phyloP scores from a whole-genome alignment of 2,329 filamentous ascomycete species.

The Orbilia blumenaviensis region DNA sequence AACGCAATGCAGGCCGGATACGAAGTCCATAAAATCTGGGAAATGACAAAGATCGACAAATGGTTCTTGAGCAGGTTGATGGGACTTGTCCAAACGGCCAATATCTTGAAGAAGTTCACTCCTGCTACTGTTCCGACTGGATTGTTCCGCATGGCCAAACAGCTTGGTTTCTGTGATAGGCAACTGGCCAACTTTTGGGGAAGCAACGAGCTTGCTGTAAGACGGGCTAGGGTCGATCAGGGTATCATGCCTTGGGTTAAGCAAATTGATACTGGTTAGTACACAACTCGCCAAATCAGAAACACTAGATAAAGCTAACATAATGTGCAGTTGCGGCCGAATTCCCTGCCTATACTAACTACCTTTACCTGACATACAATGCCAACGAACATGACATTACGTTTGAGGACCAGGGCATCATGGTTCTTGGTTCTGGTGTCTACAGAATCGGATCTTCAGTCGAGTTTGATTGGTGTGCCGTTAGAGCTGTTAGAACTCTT shows the following conservation, averaged over 20 bases:
- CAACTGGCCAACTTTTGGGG: slow-evolving; percentile 94
- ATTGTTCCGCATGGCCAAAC: slow-evolving; percentile 83
- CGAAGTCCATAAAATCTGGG: slow-evolving; percentile 95
- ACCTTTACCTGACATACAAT: slow-evolving; percentile 96
- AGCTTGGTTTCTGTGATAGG: slow-evolving; percentile 91
- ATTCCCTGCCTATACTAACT: slow-evolving; percentile 94
- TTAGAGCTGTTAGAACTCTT: slow-evolving; percentile 89
- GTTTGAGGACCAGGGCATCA: slow-evolving; percentile 90
- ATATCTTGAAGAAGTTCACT: slow-evolving; percentile 75
- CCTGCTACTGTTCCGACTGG: slow-evolving; percentile 72
- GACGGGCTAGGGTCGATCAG: slow-evolving; percentile 79
- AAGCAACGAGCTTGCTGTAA: slow-evolving; percentile 90
- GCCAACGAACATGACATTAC: slow-evolving; percentile 82
- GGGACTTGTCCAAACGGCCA: slow-evolving; percentile 87
- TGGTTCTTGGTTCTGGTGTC: slow-evolving; percentile 95
- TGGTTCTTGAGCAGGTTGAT: slow-evolving; percentile 96
- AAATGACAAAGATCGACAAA: slow-evolving; percentile 97
- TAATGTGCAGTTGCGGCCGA: slow-evolving; percentile 78
- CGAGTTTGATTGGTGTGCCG: slow-evolving; percentile 99
- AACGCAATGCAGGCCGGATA: slow-evolving; percentile 97
- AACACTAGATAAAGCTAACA: slow-evolving; percentile 10
- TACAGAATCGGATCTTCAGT: slow-evolving; percentile 98
- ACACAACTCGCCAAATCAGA: background rate
- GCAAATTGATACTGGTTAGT: slow-evolving; percentile 82
- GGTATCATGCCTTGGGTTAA: slow-evolving; percentile 90